Base-by-base conservation (phyloP, 371 early-diverging fungal genomes). In the Actinomortierella wolfii region DNA sequence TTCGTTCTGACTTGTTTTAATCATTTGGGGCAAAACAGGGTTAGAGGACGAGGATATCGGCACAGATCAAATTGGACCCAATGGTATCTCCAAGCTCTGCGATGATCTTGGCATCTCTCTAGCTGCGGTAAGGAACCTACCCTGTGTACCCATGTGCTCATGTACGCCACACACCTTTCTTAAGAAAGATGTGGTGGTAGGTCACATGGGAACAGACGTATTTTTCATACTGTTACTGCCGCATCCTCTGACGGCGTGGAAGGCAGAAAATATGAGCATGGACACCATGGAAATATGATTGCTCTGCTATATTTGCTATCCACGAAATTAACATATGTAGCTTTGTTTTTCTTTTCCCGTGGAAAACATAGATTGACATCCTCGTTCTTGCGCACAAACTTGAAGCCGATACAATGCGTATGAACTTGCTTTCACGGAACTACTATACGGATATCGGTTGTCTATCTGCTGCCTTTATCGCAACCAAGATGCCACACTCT, bases 341-440 rank as follows among this genome's bases (percentile, higher is more conserved):
- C n/a, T n/a, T n/a, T n/a, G n/a, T n/a, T 6, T 34, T 34, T 6
- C 34, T 34, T 40, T 14, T 41, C 53, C 29, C 43, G 54, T 41
- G 43, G 24, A 39, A 41, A 41, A 15, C 3, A 51, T 77, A 87
- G 87, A 76, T 81, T 17, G 64, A 81, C 28, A 82, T 86, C 57
- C 74, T 90, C 48, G 83, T 82, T 6, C 67, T 88, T 44, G 88
- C 89, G 4, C 87, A 81, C 81, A 83, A 85, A 59, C 76, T 90
- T 76, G 60, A 81, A 18, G 82, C 85, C 24, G 57, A 76, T 43
- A 79, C 82, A 28, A 89, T 90, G 89, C 84, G 85, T 82, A 81
- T 76, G 63, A 52, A 3, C 0, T 13, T 2, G 13, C 21, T 28
- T 15, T 11, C 44, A 47, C 39, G 39, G 14, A 28, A 2, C n/a